Conservation (phyloP, 306 rosid genomes). For the Astragalus glycyphyllos region DNA sequence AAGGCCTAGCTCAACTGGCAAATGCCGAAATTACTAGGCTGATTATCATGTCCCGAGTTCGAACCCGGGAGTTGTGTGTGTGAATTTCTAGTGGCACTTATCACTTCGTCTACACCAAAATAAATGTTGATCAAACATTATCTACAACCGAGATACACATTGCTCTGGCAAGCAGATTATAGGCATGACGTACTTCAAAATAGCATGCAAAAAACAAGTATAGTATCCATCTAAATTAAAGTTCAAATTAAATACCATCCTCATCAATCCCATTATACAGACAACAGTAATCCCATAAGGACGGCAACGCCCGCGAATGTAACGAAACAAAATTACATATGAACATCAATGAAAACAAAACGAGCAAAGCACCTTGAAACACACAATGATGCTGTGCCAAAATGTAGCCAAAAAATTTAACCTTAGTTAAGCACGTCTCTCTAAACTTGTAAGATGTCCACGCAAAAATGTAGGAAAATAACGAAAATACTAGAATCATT, state of each 20-base stretch:
- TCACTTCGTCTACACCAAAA: no score
- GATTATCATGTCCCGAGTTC: no score
- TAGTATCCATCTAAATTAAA: conserved; percentile 21
- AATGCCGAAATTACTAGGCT: no score
- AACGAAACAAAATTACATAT: conserved; percentile 47
- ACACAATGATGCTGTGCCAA: conserved; percentile 18
- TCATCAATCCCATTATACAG: conserved; percentile 37
- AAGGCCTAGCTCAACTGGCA: no score
- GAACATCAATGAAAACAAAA: conserved; percentile 45
- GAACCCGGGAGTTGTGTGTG: no score
- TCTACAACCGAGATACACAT: not conserved
- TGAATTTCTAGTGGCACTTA: no score
- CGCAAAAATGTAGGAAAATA: conserved; percentile 47
- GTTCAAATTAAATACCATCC: conserved; percentile 32
- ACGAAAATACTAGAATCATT: conserved; percentile 38
- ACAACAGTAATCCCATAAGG: conserved; percentile 38
- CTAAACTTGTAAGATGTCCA: conserved; percentile 44
- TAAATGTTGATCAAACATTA: no score
- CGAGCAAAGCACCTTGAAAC: conserved; percentile 49
- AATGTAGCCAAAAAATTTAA: conserved; percentile 66
- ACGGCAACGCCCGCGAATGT: conserved; percentile 13
- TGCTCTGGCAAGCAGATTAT: not conserved
- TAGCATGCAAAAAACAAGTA: conserved; percentile 27
- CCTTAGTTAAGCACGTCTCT: conserved; percentile 53
- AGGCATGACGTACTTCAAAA: conserved; percentile 14